Conservation (phyloP, 176 grass and related monocot genomes). For the Urochloa ruziziensis region DNA sequence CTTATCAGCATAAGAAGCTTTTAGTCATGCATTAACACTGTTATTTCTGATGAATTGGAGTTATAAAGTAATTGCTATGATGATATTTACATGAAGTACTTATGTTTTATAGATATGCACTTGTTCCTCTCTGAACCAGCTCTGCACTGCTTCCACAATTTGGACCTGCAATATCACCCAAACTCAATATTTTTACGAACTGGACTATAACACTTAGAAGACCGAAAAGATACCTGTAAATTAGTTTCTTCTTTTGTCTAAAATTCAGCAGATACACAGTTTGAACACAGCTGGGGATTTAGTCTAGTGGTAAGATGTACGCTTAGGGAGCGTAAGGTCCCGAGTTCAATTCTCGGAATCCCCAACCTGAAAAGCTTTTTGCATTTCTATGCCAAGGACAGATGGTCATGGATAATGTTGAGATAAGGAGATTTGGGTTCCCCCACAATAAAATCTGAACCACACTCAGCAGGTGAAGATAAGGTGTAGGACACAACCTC, state of each 20-base stretch:
- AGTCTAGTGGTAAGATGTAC: slow-evolving; percentile 50
- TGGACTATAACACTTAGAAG: too few species aligned
- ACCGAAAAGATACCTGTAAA: neutral
- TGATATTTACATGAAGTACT: neutral
- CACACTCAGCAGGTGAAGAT: neutral
- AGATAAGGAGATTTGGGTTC: neutral
- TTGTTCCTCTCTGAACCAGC: neutral
- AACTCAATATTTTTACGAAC: neutral
- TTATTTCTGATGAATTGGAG: neutral
- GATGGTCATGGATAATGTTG: neutral
- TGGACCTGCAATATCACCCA: neutral
- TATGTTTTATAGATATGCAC: neutral
- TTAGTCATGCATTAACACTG: too few species aligned
- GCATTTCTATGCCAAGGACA: neutral
- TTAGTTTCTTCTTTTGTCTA: neutral
- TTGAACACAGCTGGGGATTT: slow-evolving; percentile 20
- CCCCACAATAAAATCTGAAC: neutral
- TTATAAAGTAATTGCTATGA: neutral
- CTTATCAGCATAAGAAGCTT: neutral
- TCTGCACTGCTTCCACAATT: neutral
- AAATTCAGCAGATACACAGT: neutral
- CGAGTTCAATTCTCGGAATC: slow-evolving; percentile 42
- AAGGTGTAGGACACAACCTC: neutral
- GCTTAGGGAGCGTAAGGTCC: slow-evolving; percentile 42
- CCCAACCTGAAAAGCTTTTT: slow-evolving; percentile 9